Conservation (phyloP, 371 early-diverging fungal species). For the Mucor plumbeus region DNA sequence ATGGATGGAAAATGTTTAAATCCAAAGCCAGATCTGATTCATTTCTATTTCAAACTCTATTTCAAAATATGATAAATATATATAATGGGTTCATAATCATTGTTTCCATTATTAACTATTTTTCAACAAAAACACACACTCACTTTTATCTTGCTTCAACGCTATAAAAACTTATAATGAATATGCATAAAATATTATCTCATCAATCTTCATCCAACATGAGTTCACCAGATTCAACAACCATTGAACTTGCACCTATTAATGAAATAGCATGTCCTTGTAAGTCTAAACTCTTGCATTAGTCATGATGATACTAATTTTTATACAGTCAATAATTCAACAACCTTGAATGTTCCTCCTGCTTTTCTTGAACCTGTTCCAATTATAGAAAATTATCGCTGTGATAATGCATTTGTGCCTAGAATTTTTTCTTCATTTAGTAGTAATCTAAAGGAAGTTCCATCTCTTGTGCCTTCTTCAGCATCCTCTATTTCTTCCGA, state of each 20-base stretch:
- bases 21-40: constrained; percentile 7
- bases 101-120: not conserved
- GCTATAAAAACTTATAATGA: not conserved
- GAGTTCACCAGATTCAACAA: not conserved
- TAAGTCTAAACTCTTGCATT: not conserved
- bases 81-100: not conserved
- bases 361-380: constrained; percentile 21
- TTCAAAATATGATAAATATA: not conserved
- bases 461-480: constrained; percentile 21
- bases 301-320: not conserved
- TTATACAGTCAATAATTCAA: not conserved
- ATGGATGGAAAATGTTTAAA: not conserved
- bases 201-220: not conserved
- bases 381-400: not conserved
- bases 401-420: constrained; percentile 2
- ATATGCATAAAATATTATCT: not conserved
- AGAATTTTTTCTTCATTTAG: not conserved
- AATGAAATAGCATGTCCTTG: not conserved
- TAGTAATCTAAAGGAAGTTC: not conserved
- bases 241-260: not conserved
- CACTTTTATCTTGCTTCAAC: constrained; percentile 3
- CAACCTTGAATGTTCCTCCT: constrained; percentile 1
- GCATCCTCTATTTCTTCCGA: constrained; percentile 21
- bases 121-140: not conserved
- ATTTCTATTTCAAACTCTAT: not conserved